Conservation (phyloP, 805 yeast genomes). For the Zygosaccharomyces rouxii region DNA sequence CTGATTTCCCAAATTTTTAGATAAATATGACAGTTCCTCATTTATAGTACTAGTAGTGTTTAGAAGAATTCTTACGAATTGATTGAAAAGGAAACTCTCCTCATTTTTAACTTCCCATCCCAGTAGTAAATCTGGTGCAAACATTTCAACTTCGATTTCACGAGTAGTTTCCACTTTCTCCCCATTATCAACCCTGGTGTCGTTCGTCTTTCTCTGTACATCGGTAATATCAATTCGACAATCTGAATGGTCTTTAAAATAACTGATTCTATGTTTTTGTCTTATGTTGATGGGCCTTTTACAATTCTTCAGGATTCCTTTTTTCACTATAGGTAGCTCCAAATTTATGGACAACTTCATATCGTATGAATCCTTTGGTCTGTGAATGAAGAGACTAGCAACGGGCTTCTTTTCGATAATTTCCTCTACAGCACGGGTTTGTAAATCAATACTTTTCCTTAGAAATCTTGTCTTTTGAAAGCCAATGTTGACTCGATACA, state of each 20-base stretch:
- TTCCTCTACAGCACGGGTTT: conserved; percentile 54
- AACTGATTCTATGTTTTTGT: conserved; percentile 63
- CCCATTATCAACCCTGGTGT: neutral
- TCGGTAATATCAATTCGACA: conserved; percentile 61
- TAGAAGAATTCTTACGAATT: conserved; percentile 46
- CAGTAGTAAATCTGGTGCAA: conserved; percentile 34
- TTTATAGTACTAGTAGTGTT: conserved; percentile 45
- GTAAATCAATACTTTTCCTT: conserved; percentile 57
- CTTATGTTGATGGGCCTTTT: conserved; percentile 49
- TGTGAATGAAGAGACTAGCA: conserved; percentile 60
- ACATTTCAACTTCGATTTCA: conserved; percentile 46
- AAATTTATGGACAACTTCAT: conserved; percentile 62
- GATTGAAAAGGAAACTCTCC: conserved; percentile 49
- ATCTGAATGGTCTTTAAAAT: conserved; percentile 56
- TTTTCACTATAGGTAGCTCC: conserved; percentile 55
- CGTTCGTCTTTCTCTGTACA: conserved; percentile 19
- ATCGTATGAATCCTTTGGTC: conserved; percentile 70
- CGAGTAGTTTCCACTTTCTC: conserved; percentile 20
- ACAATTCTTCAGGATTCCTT: conserved; percentile 47
- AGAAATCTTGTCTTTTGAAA: conserved; percentile 54
- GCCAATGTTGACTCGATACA: conserved; percentile 50
- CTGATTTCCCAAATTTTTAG: conserved; percentile 2
- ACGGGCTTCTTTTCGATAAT: conserved; percentile 64
- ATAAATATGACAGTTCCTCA: conserved; percentile 19
- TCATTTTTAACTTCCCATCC: conserved; percentile 34